These are phyloP conservation scores for Tillandsia leiboldiana DNA, from an alignment of 176 grass and related monocot genomes.

Conservation along the genomic window DNA sequence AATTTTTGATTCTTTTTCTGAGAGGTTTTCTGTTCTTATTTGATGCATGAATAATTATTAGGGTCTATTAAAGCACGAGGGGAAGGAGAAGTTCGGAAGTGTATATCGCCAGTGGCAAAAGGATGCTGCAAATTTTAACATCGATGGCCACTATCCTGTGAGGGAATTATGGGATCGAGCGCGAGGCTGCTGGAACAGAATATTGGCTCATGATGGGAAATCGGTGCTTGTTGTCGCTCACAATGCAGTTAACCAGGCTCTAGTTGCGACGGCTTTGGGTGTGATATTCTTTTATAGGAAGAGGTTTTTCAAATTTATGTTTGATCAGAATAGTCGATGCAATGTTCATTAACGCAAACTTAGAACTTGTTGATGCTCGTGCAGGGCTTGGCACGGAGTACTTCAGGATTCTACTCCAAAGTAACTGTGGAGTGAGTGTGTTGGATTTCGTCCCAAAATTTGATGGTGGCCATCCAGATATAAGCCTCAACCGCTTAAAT, in stretches of 20 bases:
- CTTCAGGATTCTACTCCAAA: conserved; percentile 82
- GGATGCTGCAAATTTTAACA: conserved; percentile 56
- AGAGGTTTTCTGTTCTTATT: neutral
- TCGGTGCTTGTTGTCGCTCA: conserved; percentile 91
- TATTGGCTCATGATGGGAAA: conserved; percentile 60
- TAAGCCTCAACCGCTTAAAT: conserved; percentile 88
- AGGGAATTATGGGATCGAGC: conserved; percentile 68
- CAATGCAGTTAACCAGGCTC: conserved; percentile 86
- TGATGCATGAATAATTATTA: conserved; percentile 11
- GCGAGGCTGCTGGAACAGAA: conserved; percentile 65
- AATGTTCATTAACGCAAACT: neutral
- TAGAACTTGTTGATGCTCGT: neutral
- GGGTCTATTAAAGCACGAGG: conserved; percentile 80
- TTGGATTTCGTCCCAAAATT: conserved; percentile 66
- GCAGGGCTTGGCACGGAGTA: conserved; percentile 61
- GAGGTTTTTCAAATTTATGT: neutral
- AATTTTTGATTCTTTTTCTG: neutral
- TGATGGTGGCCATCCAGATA: conserved; percentile 34
- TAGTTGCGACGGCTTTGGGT: conserved; percentile 77
- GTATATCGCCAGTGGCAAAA: conserved; percentile 63
- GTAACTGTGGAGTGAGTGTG: conserved; percentile 83
- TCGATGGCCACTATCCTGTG: conserved; percentile 82
- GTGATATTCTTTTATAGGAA: neutral
- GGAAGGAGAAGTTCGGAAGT: conserved; percentile 60
- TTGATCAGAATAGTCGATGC: neutral